Percentiles rank a stretch among this genome's conserved stretches.
Evolutionary conservation across 2,329 filamentous ascomycete species (phyloP).

Genomic region (Trichoderma sp.): DNA sequence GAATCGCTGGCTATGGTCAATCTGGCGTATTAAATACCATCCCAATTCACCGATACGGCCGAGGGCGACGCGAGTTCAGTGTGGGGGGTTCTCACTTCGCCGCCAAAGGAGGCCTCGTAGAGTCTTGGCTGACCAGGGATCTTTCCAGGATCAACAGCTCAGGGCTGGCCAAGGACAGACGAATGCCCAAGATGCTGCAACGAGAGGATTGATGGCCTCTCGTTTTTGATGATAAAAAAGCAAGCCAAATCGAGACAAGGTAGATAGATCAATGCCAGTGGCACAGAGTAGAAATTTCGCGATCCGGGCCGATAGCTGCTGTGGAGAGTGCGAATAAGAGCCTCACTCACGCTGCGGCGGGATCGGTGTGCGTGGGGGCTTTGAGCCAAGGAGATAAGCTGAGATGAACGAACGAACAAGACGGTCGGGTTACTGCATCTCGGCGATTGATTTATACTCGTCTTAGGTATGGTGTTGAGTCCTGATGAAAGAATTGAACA

Average conservation of each 20-base stretch:
- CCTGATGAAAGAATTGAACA: too few species aligned
- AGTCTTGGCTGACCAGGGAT: not conserved
- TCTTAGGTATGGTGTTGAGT: not conserved
- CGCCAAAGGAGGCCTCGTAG: not conserved
- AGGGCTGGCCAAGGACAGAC: not conserved
- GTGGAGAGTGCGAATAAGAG: constrained; percentile 4
- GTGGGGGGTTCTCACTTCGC: not conserved
- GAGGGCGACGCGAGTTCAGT: not conserved
- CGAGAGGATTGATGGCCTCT: not conserved
- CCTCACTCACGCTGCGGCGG: not conserved
- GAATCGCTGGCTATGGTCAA: not conserved
- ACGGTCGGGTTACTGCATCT: not conserved
- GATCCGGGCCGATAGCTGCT: constrained; percentile 3
- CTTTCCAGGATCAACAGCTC: not conserved
- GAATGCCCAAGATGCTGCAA: too few species aligned
- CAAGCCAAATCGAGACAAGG: not conserved
- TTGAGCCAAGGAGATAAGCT: not conserved
- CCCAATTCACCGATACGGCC: not conserved
- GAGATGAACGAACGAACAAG: not conserved
- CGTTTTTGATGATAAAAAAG: not conserved
- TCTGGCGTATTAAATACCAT: not conserved
- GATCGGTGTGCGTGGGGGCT: constrained; percentile 1
- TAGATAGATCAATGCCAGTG: not conserved
- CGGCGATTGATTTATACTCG: not conserved
- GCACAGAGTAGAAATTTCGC: not conserved